Evolutionary conservation across 1,139 yeast species (phyloP).

Genomic region (Geotrichum phurueaensis): DNA sequence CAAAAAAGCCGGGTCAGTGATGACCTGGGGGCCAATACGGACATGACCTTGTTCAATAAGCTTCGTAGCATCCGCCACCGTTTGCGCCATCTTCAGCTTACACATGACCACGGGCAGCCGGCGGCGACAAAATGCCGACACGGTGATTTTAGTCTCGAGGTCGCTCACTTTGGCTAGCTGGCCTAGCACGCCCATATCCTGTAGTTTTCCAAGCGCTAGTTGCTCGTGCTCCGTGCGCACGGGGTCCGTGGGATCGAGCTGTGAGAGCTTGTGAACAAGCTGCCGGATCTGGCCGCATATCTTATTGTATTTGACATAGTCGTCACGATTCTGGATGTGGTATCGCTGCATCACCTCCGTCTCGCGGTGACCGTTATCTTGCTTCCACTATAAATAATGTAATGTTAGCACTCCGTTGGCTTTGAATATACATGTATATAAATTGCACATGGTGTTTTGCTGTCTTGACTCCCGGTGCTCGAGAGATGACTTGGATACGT

Average conservation of each 20-base stretch:
- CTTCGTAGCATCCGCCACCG: slow-evolving; percentile 79
- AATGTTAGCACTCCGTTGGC: neutral
- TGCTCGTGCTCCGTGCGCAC: slow-evolving; percentile 83
- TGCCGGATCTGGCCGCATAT: slow-evolving; percentile 88
- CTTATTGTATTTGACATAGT: slow-evolving; percentile 87
- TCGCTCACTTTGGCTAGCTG: slow-evolving; percentile 81
- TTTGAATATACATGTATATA: neutral
- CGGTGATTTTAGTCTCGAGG: slow-evolving; percentile 84
- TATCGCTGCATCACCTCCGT: slow-evolving; percentile 92
- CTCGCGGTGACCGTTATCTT: slow-evolving; percentile 91
- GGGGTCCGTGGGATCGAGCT: slow-evolving; percentile 81
- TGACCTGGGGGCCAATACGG: slow-evolving; percentile 91
- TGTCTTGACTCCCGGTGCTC: neutral
- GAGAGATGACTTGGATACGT: slow-evolving; percentile 13
- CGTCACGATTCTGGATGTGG: slow-evolving; percentile 90
- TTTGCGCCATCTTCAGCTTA: slow-evolving; percentile 89
- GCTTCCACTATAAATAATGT: slow-evolving; percentile 57
- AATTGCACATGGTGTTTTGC: neutral
- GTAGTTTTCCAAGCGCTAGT: slow-evolving; percentile 74
- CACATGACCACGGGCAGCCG: slow-evolving; percentile 95
- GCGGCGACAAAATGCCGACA: slow-evolving; percentile 85
- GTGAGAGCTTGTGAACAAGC: slow-evolving; percentile 76
- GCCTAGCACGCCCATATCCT: slow-evolving; percentile 73
- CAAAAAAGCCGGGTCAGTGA: slow-evolving; percentile 92
- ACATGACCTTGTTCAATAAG: slow-evolving; percentile 97